Evolutionary conservation across 441 rosid genomes (phyloP).

Genomic region (Syzygium syzygioides): DNA sequence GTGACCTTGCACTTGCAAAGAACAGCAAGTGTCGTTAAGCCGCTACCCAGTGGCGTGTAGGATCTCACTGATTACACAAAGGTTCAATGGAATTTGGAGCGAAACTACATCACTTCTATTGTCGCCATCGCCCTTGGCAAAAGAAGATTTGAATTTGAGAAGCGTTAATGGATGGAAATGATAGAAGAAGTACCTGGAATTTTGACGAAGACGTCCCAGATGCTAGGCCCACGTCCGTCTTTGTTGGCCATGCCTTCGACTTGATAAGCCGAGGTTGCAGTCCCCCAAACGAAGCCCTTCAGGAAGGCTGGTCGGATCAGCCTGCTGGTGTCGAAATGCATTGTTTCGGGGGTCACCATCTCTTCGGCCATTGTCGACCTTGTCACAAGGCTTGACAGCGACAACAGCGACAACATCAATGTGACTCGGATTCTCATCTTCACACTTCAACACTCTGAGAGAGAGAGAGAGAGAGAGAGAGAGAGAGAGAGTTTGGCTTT

Average conservation of each 20-base stretch:
- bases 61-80: neutral
- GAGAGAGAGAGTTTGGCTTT: neutral
- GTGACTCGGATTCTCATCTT: neutral
- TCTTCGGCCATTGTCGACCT: slow-evolving; percentile 9
- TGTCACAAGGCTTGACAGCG: neutral
- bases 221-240: slow-evolving; percentile 94
- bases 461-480: neutral
- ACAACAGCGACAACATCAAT: neutral
- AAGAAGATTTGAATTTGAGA: neutral
- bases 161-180: neutral
- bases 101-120: neutral
- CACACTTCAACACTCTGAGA: neutral
- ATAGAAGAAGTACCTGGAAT: slow-evolving; percentile 42
- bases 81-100: neutral
- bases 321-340: slow-evolving; percentile 46
- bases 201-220: slow-evolving; percentile 77
- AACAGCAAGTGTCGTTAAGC: too few relatives aligned
- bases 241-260: slow-evolving; percentile 85
- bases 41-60: too few relatives aligned
- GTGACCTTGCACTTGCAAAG: too few relatives aligned
- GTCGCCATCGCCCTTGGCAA: neutral
- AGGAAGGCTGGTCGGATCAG: slow-evolving; percentile 53
- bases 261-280: slow-evolving; percentile 84
- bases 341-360: slow-evolving; percentile 12
- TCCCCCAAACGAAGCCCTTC: slow-evolving; percentile 60